Evolutionary conservation across 768 basidiomycete species (phyloP).

Genomic region (Mycena floridula): DNA sequence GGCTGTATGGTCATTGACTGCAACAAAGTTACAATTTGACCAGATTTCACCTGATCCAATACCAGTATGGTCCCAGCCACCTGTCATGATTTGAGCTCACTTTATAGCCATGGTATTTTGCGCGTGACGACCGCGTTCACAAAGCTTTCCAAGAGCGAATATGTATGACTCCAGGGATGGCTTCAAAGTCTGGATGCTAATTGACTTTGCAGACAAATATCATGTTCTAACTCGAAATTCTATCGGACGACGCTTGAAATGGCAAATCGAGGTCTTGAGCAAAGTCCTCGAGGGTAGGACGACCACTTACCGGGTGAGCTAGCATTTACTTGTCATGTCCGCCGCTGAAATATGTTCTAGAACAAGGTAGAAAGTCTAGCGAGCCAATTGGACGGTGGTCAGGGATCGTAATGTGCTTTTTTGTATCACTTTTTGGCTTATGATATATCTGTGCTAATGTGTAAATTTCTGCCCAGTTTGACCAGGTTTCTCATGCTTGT

Average conservation of each 20-base stretch:
- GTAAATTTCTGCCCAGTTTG: background rate
- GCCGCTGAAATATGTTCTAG: no score
- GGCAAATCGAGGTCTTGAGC: constrained; percentile 62
- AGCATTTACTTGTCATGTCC: constrained; percentile 2
- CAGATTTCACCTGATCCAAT: constrained; percentile 57
- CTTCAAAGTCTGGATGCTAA: constrained; percentile 17
- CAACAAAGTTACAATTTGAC: constrained; percentile 24
- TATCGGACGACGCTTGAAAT: constrained; percentile 53
- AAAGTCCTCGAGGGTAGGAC: constrained; percentile 61
- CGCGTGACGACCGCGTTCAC: constrained; percentile 85
- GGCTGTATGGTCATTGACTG: constrained; percentile 67
- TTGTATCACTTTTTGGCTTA: background rate
- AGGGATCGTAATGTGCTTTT: constrained; percentile 30
- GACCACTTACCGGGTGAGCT: constrained; percentile 58
- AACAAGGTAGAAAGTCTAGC: constrained; percentile 59
- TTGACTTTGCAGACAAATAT: constrained; percentile 22
- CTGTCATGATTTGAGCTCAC: background rate
- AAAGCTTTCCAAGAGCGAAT: constrained; percentile 55
- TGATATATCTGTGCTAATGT: constrained; percentile 10
- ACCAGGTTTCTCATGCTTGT: constrained; percentile 41
- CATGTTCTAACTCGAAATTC: constrained; percentile 41
- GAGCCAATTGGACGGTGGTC: constrained; percentile 59
- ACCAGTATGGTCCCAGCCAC: constrained; percentile 46
- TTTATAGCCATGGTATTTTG: constrained; percentile 83
- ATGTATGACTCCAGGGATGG: no score